Conservation (phyloP, 1,139 yeast genomes). For the Yamadazyma triangularis region DNA sequence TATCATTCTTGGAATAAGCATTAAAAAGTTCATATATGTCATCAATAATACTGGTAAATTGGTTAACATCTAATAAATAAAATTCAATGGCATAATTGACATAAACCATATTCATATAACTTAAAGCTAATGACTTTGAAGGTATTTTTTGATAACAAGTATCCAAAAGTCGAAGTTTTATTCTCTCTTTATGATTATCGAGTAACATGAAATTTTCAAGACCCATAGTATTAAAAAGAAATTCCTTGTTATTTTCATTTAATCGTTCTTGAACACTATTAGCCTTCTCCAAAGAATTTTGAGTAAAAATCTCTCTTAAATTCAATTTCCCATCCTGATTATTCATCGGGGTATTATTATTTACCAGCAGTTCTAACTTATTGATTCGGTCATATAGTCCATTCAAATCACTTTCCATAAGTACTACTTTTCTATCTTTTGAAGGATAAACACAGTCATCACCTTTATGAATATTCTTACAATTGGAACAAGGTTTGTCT, state of each 20-base stretch:
- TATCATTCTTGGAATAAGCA: conserved; percentile 12
- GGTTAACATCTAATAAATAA: conserved; percentile 9
- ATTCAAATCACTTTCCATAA: conserved; percentile 48
- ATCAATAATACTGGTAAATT: conserved; percentile 15
- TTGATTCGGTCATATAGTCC: conserved; percentile 37
- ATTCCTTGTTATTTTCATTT: conserved; percentile 10
- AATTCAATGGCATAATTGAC: conserved; percentile 13
- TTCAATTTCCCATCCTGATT: no score
- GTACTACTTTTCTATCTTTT: conserved; percentile 47
- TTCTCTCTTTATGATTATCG: conserved; percentile 23
- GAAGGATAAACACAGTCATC: conserved; percentile 44
- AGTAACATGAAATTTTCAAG: conserved; percentile 18
- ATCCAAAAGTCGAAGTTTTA: conserved; percentile 20
- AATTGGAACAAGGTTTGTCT: conserved; percentile 38
- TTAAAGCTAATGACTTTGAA: conserved; percentile 5
- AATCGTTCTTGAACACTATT: conserved; percentile 11
- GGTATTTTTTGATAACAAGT: conserved; percentile 18
- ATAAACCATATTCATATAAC: conserved; percentile 9
- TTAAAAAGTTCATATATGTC: conserved; percentile 24
- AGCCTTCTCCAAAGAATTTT: no score
- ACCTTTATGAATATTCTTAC: conserved; percentile 29
- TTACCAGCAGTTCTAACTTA: conserved; percentile 35
- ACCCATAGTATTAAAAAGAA: conserved; percentile 10
- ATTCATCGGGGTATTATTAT: no score
- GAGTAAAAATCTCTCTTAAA: no score